Percentiles rank a stretch among this genome's conserved stretches.
Evolutionary conservation across 2,329 filamentous ascomycete species (phyloP).

Genomic region (Neonectria coccinea): DNA sequence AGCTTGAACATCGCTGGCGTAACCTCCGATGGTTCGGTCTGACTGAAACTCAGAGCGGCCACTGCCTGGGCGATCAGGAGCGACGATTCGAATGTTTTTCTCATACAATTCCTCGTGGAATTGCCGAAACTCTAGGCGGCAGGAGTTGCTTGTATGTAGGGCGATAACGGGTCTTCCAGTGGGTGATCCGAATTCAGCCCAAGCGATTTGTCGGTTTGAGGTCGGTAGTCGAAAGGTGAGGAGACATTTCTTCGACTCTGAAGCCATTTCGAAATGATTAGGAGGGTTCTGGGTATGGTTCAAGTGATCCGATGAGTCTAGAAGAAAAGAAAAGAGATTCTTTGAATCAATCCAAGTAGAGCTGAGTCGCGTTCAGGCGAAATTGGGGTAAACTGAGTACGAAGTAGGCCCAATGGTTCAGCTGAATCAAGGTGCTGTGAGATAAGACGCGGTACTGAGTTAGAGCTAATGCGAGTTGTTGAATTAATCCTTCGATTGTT

Average conservation of each 20-base stretch:
- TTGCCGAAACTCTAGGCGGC: conserved; percentile 23
- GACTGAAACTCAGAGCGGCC: conserved; percentile 21
- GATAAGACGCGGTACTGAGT: neutral
- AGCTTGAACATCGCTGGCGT: conserved; percentile 18
- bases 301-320: neutral
- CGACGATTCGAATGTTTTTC: conserved; percentile 20
- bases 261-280: conserved; percentile 13
- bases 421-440: neutral
- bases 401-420: neutral
- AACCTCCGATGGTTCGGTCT: conserved; percentile 21
- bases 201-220: conserved; percentile 29
- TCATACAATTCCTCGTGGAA: conserved; percentile 19
- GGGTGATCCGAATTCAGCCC: conserved; percentile 27
- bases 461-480: neutral
- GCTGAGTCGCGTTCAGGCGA: neutral
- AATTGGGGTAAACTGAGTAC: neutral
- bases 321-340: neutral
- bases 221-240: conserved; percentile 17
- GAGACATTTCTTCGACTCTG: conserved; percentile 4
- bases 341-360: neutral
- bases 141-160: conserved; percentile 25
- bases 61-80: conserved; percentile 25
- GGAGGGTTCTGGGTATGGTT: neutral
- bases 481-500: neutral
- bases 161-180: conserved; percentile 18